Percentiles rank a stretch among this genome's conserved stretches.
phyloP scores from a whole-genome alignment of 306 rosid species.

The Castanea mollissima region DNA sequence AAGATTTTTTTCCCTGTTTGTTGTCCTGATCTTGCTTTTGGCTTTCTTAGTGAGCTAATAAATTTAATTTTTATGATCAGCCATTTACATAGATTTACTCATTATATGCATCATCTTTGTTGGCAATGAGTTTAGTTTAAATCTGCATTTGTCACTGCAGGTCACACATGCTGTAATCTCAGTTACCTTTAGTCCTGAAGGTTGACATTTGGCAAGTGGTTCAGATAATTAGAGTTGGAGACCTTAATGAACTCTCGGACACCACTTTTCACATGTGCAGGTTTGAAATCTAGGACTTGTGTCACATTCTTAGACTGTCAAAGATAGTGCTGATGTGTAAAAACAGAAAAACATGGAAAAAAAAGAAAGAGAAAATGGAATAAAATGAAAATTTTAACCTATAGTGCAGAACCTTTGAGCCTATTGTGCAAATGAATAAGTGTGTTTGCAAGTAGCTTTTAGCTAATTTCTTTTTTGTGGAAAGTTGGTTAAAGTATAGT shows the following conservation, averaged over 20 bases:
- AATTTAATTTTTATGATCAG: not conserved
- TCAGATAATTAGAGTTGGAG: slow-evolving; percentile 95
- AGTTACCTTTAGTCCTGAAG: slow-evolving; percentile 94
- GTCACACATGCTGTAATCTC: slow-evolving; percentile 74
- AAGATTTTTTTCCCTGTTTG: not conserved
- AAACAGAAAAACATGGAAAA: not conserved
- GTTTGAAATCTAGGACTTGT: slow-evolving; percentile 39
- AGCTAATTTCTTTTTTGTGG: no score
- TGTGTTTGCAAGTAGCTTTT: no score
- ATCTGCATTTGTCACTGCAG: slow-evolving; percentile 39
- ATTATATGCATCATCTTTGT: not conserved
- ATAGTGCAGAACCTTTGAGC: not conserved
- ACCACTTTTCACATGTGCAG: slow-evolving; percentile 79
- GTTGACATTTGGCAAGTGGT: slow-evolving; percentile 88
- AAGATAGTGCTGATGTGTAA: slow-evolving; percentile 4
- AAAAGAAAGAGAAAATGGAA: not conserved
- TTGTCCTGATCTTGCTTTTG: not conserved
- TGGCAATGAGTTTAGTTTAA: not conserved
- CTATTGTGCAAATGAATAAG: not conserved
- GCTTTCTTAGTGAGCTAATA: not conserved
- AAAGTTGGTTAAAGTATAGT: no score
- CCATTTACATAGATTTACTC: not conserved
- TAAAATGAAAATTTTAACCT: slow-evolving; percentile 3
- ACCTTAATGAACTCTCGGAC: slow-evolving; percentile 67
- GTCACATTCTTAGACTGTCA: slow-evolving; percentile 1